A percentile compares a stretch with the other conserved stretches of the same genome.
phyloP scores from a whole-genome alignment of 1,139 yeast genomes.

The Meyerozyma guilliermondii region DNA sequence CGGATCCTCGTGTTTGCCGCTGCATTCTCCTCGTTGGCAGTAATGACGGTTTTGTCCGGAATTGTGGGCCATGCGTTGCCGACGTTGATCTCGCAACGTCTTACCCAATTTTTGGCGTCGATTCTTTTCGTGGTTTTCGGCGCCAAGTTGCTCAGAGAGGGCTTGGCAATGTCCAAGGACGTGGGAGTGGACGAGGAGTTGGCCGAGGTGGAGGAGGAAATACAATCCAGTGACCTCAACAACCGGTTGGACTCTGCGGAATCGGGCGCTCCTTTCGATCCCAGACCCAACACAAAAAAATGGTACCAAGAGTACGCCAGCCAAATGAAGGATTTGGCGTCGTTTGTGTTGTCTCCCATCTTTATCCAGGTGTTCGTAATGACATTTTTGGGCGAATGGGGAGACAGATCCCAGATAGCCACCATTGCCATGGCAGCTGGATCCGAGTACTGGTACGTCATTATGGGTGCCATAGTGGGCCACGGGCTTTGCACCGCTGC shows the following conservation, averaged over 20 bases:
- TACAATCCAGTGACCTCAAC: constrained; percentile 59
- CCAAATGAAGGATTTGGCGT: constrained; percentile 47
- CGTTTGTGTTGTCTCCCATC: constrained; percentile 72
- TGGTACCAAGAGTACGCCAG: constrained; percentile 26
- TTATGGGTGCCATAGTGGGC: constrained; percentile 84
- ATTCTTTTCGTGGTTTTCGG: constrained; percentile 81
- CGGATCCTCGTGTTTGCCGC: constrained; percentile 79
- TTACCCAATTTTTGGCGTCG: constrained; percentile 81
- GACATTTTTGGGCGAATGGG: constrained; percentile 99
- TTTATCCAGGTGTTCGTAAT: constrained; percentile 94
- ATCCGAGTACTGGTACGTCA: constrained; percentile 84
- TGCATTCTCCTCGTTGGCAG: constrained; percentile 77
- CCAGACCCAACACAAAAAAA: constrained; percentile 5
- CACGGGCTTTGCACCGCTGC: constrained; percentile 86
- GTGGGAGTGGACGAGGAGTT: constrained; percentile 91
- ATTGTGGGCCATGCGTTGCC: constrained; percentile 91
- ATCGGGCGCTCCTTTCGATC: constrained; percentile 33
- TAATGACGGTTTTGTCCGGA: constrained; percentile 92
- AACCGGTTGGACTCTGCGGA: constrained; percentile 51
- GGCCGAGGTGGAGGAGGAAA: constrained; percentile 95
- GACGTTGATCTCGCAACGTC: constrained; percentile 67
- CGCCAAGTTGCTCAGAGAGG: constrained; percentile 69
- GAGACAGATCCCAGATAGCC: constrained; percentile 96
- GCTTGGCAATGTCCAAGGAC: constrained; percentile 71
- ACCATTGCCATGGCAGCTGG: constrained; percentile 99